A percentile compares a stretch with the other conserved stretches of the same genome.
These are phyloP conservation scores for Ceratobasidium sp. DNA, from an alignment of 1,284 basidiomycete species.

Conservation along the genomic window DNA sequence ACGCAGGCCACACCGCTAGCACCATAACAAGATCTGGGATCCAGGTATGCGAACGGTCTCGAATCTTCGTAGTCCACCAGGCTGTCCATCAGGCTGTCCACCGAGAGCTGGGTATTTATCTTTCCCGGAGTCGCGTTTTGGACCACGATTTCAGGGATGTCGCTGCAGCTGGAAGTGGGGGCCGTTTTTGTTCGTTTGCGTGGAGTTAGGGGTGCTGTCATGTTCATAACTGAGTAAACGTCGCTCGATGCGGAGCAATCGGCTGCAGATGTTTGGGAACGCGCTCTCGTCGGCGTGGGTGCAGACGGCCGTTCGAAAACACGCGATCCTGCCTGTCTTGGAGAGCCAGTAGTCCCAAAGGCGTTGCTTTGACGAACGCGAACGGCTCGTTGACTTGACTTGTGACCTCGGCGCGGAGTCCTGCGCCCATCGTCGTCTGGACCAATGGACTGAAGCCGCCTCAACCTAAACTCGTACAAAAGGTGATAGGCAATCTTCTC, in stretches of 20 bases:
- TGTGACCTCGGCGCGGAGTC: background rate
- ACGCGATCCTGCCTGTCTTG: constrained; percentile 1
- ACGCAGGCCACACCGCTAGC: constrained; percentile 14
- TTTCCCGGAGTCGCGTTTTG: constrained; percentile 25
- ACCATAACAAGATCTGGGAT: background rate
- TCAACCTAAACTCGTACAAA: constrained; percentile 79
- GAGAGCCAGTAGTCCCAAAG: background rate
- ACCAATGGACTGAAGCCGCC: constrained; percentile 63
- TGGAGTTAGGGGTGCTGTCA: constrained; percentile 51
- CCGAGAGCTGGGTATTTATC: constrained; percentile 24
- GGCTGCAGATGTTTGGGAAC: constrained; percentile 42
- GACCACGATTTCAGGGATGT: constrained; percentile 34
- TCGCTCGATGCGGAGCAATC: constrained; percentile 48
- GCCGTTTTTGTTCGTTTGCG: constrained; percentile 50
- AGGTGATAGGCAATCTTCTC: constrained; percentile 94
- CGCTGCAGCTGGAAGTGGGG: constrained; percentile 42
- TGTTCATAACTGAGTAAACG: constrained; percentile 52
- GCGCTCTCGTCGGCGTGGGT: constrained; percentile 41
- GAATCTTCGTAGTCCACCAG: constrained; percentile 29
- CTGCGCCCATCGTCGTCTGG: constrained; percentile 6
- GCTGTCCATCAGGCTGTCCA: constrained; percentile 38
- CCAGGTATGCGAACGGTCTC: background rate
- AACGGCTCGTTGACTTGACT: background rate
- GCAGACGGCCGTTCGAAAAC: constrained; percentile 41
- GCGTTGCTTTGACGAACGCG: background rate